phyloP scores from a whole-genome alignment of 345 rosid genomes.

The Dimocarpus longan region DNA sequence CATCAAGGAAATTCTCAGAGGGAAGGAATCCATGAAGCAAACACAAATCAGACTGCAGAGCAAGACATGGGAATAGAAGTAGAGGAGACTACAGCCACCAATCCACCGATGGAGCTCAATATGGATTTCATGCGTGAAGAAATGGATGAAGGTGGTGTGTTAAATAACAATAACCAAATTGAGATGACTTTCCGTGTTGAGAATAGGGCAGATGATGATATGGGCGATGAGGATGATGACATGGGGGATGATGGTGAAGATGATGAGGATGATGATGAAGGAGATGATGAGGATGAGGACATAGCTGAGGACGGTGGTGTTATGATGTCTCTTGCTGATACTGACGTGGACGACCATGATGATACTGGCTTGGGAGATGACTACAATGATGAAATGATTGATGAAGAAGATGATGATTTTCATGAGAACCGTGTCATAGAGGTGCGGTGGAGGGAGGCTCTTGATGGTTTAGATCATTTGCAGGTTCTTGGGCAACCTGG shows the following conservation, averaged over 20 bases:
- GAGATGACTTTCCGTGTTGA: slow-evolving; percentile 83
- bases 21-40: slow-evolving; percentile 50
- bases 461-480: slow-evolving; percentile 91
- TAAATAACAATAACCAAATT: slow-evolving; percentile 61
- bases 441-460: slow-evolving; percentile 95
- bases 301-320: slow-evolving; percentile 94
- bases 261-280: slow-evolving; percentile 83
- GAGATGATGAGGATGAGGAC: slow-evolving; percentile 93
- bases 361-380: slow-evolving; percentile 92
- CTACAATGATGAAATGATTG: slow-evolving; percentile 90
- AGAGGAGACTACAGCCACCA: slow-evolving; percentile 53
- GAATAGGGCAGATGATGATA: slow-evolving; percentile 80
- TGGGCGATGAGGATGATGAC: slow-evolving; percentile 91
- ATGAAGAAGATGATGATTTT: slow-evolving; percentile 95
- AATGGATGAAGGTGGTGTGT: slow-evolving; percentile 68
- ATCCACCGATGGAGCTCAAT: slow-evolving; percentile 60
- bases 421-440: slow-evolving; percentile 89
- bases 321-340: slow-evolving; percentile 91
- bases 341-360: slow-evolving; percentile 94
- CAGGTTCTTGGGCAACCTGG: slow-evolving; percentile 93
- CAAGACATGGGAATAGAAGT: slow-evolving; percentile 79
- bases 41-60: slow-evolving; percentile 47
- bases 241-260: slow-evolving; percentile 98
- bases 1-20: slow-evolving; percentile 52
- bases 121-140: slow-evolving; percentile 88